Conservation (phyloP, 116 monocot genomes). For the Dioscorea cayenensis region DNA sequence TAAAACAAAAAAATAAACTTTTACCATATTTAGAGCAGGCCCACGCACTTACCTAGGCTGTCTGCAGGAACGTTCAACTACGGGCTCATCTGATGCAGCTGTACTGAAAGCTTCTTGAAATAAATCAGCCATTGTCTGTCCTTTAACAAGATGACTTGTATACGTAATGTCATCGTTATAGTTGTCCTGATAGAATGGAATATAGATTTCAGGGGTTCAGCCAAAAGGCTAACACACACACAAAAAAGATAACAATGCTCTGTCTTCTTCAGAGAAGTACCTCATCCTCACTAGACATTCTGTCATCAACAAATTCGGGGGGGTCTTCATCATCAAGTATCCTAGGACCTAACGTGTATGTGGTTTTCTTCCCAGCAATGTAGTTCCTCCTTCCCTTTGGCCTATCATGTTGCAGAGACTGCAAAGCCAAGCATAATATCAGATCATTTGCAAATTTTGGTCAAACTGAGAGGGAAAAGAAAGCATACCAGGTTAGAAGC, state of each 20-base stretch:
- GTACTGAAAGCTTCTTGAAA: slow-evolving; percentile 69
- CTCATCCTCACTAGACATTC: slow-evolving; percentile 61
- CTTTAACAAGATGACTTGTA: slow-evolving; percentile 31
- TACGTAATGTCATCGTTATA: slow-evolving; percentile 17
- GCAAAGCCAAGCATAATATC: background rate
- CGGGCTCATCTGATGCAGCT: slow-evolving; percentile 15
- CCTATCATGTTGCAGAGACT: slow-evolving; percentile 24
- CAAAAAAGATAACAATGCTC: background rate
- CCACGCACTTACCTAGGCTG: slow-evolving; percentile 25
- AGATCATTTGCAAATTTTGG: background rate
- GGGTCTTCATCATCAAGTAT: slow-evolving; percentile 45
- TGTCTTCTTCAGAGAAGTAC: slow-evolving; percentile 16
- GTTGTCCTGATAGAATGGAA: slow-evolving; percentile 19
- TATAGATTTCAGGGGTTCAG: background rate
- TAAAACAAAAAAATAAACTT: background rate
- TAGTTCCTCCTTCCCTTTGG: slow-evolving; percentile 22
- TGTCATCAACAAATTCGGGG: slow-evolving; percentile 35
- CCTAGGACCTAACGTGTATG: slow-evolving; percentile 31
- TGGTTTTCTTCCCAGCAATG: slow-evolving; percentile 26
- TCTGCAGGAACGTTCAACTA: slow-evolving; percentile 12
- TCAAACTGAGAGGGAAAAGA: background rate
- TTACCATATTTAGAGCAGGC: background rate
- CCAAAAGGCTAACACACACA: too few relatives aligned
- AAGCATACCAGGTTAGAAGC: slow-evolving; percentile 32
- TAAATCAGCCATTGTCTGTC: slow-evolving; percentile 67